Conservation (phyloP, 2,329 filamentous ascomycete genomes). For the Aspergillus sp. region DNA sequence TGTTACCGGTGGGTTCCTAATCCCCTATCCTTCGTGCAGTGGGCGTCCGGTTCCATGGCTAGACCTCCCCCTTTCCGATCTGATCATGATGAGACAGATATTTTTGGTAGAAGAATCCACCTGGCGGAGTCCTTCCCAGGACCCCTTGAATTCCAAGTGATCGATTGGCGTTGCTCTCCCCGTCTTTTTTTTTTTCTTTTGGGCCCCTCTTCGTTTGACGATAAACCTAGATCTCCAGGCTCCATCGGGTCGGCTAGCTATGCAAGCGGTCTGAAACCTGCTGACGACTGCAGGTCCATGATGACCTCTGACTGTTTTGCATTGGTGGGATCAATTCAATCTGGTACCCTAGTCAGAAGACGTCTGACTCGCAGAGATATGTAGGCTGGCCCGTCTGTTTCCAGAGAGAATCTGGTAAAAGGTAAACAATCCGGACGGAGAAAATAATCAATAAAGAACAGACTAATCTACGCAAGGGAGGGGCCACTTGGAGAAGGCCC, state of each 20-base stretch:
- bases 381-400: background rate
- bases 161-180: background rate
- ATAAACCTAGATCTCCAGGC: background rate
- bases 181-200: background rate
- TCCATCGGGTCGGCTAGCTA: slow-evolving; percentile 5
- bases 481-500: too few species aligned
- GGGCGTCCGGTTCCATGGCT: background rate
- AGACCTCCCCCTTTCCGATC: background rate
- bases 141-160: background rate
- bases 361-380: background rate
- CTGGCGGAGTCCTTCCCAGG: background rate
- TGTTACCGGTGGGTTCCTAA: too few species aligned
- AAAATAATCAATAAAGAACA: too few species aligned
- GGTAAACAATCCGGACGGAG: too few species aligned
- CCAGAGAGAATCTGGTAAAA: too few species aligned
- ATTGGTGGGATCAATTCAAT: background rate
- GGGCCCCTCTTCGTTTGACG: background rate
- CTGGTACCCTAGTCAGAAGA: too few species aligned
- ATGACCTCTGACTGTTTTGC: background rate
- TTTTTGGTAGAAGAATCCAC: background rate
- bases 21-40: too few species aligned
- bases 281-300: slow-evolving; percentile 4
- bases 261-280: slow-evolving; percentile 2
- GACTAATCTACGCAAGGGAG: too few species aligned
- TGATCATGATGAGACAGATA: background rate